phyloP scores from a whole-genome alignment of 2,329 filamentous ascomycete species.

The Aspergillus pseudoterreus region DNA sequence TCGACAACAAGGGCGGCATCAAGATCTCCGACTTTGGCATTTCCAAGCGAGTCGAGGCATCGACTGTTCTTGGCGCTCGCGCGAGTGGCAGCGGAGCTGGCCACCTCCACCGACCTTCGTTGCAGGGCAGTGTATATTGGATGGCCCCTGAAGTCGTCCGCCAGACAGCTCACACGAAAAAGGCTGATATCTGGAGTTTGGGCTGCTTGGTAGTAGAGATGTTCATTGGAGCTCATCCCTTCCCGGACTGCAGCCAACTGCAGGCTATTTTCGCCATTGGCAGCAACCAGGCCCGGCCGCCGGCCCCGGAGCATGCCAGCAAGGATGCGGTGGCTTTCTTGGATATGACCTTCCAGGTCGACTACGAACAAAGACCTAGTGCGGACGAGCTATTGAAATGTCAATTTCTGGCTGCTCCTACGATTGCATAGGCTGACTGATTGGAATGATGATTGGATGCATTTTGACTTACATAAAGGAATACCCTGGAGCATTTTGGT shows the following conservation, averaged over 20 bases:
- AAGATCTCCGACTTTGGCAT: constrained; percentile 99
- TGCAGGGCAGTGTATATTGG: constrained; percentile 98
- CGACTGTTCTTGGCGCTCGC: constrained; percentile 64
- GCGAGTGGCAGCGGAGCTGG: constrained; percentile 36
- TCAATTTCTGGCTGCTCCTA: constrained; percentile 69
- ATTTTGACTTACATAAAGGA: background rate
- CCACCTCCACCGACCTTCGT: constrained; percentile 60
- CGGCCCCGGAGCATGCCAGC: constrained; percentile 81
- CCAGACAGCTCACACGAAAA: constrained; percentile 95
- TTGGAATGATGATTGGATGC: background rate
- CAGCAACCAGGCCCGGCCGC: constrained; percentile 78
- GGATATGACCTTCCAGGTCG: constrained; percentile 87
- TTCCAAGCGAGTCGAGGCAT: constrained; percentile 92
- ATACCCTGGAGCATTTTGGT: background rate
- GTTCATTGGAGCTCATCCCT: constrained; percentile 95
- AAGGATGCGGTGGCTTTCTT: constrained; percentile 81
- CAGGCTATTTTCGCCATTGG: constrained; percentile 99
- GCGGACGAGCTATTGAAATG: constrained; percentile 86
- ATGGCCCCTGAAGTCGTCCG: constrained; percentile 99
- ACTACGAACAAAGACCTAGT: constrained; percentile 85
- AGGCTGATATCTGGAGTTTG: constrained; percentile 97
- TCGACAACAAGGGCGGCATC: constrained; percentile 97
- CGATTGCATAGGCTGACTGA: constrained; percentile 45
- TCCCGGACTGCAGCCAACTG: constrained; percentile 93
- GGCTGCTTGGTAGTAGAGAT: constrained; percentile 97